These are phyloP conservation scores for Bathelium albidoporum DNA, from an alignment of 495 filamentous ascomycete genomes.

Conservation along the genomic window DNA sequence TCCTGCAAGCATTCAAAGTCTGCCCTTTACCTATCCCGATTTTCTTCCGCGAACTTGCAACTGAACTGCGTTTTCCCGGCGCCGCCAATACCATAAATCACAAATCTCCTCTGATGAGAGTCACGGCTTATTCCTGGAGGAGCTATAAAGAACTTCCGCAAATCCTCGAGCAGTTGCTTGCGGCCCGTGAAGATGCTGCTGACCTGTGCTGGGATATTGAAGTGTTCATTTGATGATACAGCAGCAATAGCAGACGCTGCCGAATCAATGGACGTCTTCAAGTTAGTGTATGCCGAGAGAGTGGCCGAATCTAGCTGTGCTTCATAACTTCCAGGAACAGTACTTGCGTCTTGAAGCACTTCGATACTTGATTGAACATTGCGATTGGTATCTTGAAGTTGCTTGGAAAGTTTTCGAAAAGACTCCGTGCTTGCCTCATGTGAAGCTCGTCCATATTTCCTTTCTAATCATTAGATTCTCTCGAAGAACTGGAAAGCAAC, in stretches of 20 bases:
- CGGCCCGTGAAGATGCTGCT: background rate
- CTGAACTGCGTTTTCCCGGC: constrained; percentile 35
- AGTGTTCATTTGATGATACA: background rate
- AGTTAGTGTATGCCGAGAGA: background rate
- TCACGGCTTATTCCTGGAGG: background rate
- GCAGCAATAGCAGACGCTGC: background rate
- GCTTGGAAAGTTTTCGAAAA: background rate
- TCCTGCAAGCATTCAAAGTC: background rate
- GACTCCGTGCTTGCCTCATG: background rate
- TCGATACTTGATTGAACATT: background rate
- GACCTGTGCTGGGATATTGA: background rate
- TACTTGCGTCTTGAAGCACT: background rate
- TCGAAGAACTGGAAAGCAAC: background rate
- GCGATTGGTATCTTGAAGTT: background rate
- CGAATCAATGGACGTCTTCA: background rate
- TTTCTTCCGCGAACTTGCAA: constrained; percentile 32
- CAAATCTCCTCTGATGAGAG: constrained; percentile 16
- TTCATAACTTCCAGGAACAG: background rate
- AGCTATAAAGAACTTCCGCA: background rate
- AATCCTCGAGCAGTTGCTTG: background rate
- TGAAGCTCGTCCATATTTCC: background rate
- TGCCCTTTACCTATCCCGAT: constrained; percentile 15
- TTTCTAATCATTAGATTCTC: background rate
- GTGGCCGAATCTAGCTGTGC: background rate
- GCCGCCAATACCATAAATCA: constrained; percentile 23